A percentile compares a stretch with the other conserved stretches of the same genome.
phyloP scores from a whole-genome alignment of 192 early-diverging fungal genomes.

The Diversispora epigaea region DNA sequence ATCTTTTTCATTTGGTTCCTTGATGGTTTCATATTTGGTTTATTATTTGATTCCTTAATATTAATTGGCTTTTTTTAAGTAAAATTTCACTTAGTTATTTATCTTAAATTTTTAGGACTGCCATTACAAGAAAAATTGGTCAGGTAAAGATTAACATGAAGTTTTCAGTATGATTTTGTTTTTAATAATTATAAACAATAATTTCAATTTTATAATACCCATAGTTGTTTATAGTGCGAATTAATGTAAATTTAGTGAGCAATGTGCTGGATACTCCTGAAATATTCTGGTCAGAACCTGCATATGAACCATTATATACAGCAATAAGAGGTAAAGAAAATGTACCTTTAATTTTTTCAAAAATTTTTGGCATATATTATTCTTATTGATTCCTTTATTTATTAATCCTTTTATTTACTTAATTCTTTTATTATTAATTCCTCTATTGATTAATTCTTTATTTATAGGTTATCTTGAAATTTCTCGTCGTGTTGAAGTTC shows the following conservation, averaged over 20 bases:
- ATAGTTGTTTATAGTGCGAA: constrained; percentile 80
- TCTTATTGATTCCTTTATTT: background rate
- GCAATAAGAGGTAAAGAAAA: constrained; percentile 62
- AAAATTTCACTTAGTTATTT: too few species aligned
- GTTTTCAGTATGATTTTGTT: background rate
- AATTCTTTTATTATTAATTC: background rate
- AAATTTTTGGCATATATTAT: background rate
- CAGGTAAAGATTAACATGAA: constrained; percentile 42
- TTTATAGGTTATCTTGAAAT: constrained; percentile 73
- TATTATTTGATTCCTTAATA: background rate
- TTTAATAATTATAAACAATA: background rate
- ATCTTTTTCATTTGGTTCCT: background rate
- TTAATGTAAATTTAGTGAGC: constrained; percentile 86
- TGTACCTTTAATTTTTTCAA: background rate
- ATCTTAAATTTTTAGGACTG: constrained; percentile 51
- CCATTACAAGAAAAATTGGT: constrained; percentile 93
- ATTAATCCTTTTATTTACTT: background rate
- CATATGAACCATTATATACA: constrained; percentile 74
- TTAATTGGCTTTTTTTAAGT: constrained; percentile 32
- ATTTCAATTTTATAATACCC: background rate
- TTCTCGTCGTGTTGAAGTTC: constrained; percentile 80
- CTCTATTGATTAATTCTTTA: background rate
- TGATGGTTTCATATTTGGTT: background rate
- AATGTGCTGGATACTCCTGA: constrained; percentile 92
- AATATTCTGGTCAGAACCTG: constrained; percentile 88